Evolutionary conservation across 169 alveolate species (phyloP).

Genomic region (Plasmodium relictum): DNA sequence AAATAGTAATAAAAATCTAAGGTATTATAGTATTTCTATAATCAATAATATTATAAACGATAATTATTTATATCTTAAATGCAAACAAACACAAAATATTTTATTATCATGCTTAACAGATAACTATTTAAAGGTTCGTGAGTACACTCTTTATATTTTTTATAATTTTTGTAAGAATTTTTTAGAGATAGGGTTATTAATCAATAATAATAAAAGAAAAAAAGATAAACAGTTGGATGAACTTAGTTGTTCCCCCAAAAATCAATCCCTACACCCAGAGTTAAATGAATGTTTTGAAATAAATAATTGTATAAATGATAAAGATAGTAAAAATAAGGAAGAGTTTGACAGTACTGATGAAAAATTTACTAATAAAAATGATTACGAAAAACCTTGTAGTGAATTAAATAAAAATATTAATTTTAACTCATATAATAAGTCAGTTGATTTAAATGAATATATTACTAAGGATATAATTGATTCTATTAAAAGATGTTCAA

Average conservation of each 20-base stretch:
- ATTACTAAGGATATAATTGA: constrained; percentile 56
- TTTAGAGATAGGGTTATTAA: constrained; percentile 33
- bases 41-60: constrained; percentile 65
- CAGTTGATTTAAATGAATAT: constrained; percentile 45
- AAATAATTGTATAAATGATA: not conserved
- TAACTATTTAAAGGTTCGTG: constrained; percentile 65
- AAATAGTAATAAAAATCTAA: constrained; percentile 57
- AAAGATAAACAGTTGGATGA: not conserved
- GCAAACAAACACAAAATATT: constrained; percentile 65
- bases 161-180: constrained; percentile 50
- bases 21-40: constrained; percentile 74
- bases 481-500: constrained; percentile 63
- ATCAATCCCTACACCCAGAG: not conserved
- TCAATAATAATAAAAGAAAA: not conserved
- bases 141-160: constrained; percentile 45
- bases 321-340: constrained; percentile 3
- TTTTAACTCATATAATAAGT: not conserved
- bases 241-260: not conserved
- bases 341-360: not conserved
- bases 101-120: constrained; percentile 68
- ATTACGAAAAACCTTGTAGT: not conserved
- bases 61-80: constrained; percentile 57
- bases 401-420: not conserved
- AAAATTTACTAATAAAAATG: constrained; percentile 1
- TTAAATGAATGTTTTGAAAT: not conserved